These are phyloP conservation scores for Arachnomyces sp. DNA, from an alignment of 2,329 filamentous ascomycete genomes.

Conservation along the genomic window DNA sequence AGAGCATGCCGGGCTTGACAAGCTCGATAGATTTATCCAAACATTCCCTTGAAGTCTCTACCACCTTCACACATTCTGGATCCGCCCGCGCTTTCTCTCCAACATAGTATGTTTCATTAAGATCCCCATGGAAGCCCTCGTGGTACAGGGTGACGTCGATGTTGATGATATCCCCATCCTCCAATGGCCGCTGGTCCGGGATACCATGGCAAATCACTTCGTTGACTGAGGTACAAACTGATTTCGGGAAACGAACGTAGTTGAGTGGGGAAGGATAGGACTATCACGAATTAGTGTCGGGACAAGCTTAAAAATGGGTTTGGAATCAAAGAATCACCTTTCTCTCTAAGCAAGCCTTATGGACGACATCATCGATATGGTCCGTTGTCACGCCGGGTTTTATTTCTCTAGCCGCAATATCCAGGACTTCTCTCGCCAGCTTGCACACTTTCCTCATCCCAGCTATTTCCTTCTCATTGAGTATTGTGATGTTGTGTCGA, in stretches of 20 bases:
- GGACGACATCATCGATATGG: conserved; percentile 87
- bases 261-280: conserved; percentile 92
- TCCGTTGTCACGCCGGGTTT: conserved; percentile 94
- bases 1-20: conserved; percentile 86
- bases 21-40: conserved; percentile 83
- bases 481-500: conserved; percentile 73
- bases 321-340: conserved; percentile 62
- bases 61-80: conserved; percentile 79
- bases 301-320: neutral
- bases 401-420: conserved; percentile 75
- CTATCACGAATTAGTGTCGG: conserved; percentile 41
- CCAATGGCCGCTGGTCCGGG: conserved; percentile 75
- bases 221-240: conserved; percentile 91
- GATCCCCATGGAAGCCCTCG: conserved; percentile 86
- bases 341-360: conserved; percentile 88
- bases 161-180: conserved; percentile 94
- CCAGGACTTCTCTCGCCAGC: conserved; percentile 81
- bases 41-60: conserved; percentile 83
- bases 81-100: conserved; percentile 79
- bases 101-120: conserved; percentile 99
- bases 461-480: conserved; percentile 73
- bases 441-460: conserved; percentile 90
- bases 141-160: conserved; percentile 94
- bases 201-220: conserved; percentile 99
- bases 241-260: conserved; percentile 96